Evolutionary conservation across 257 asterid species (phyloP), one percentile per base, ranked within the genome.

Genomic region (Leonotis leonurus): DNA sequence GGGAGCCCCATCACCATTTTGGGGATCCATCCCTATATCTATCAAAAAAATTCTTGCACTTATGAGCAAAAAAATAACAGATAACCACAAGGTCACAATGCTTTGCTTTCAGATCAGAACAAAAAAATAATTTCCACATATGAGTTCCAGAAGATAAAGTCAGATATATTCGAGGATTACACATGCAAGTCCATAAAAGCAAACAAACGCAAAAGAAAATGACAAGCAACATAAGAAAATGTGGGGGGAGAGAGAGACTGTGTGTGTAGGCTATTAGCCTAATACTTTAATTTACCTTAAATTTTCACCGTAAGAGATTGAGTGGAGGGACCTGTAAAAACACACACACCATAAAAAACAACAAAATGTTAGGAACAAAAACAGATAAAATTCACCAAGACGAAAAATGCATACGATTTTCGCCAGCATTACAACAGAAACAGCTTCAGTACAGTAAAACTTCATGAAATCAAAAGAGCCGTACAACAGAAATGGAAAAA

Each of bases 1-100:
- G 2, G 77, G 14, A 22, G 76, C 78, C 32, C 81, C 89, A 73
- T 79, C 76, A 26, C 75, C 81, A 32, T 64, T 64, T 27, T 36
- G 18, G 17, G 79, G 69, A 59, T 74, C 85, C 89, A 77, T 83
- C 3, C 37, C 56, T n/a, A 40, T 46, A 24, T 41, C 63, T 65
- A 29, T 20, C 10, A 43, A 43, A 10, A 33, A 1, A 30, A 25
- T 21, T 39, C 16, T 25, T 12, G 37, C 18, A 51, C 22, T 33
- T 8, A 58, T 56, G 62, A 61, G 60, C 8, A 57, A 30, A 18
- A 8, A 52, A 35, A n/a, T 8, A 24, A 12, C 26, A 32, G 33
- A 29, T 29, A 29, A 29, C 33, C 40, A 49, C 36, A 22, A 35
- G n/a, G 11, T 56, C 37, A 36, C 35, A 18, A 37, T 18, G 8